These are phyloP conservation scores for Aspergillus latus DNA, from an alignment of 2,329 filamentous ascomycete genomes.

Conservation along the genomic window DNA sequence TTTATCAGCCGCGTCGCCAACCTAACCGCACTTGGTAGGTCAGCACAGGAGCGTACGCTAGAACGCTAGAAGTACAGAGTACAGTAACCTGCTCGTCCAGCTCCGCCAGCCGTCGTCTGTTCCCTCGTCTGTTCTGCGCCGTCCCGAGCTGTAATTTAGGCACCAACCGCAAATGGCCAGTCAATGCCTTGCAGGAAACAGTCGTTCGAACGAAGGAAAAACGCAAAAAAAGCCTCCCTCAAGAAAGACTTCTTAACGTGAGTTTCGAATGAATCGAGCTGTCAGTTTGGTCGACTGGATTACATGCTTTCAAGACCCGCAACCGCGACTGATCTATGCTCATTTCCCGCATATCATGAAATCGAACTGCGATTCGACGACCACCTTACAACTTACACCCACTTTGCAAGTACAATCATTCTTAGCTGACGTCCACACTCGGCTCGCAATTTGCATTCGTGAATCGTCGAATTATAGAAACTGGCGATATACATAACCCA, in stretches of 20 bases:
- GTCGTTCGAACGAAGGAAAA: neutral
- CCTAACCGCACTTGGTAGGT: conserved; percentile 16
- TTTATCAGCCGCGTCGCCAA: conserved; percentile 12
- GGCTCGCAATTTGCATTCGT: conserved; percentile 1
- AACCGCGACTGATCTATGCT: conserved; percentile 13
- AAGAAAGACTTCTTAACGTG: neutral
- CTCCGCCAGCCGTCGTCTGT: neutral
- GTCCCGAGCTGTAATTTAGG: conserved; percentile 7
- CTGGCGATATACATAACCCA: too few species aligned
- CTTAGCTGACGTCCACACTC: conserved; percentile 24
- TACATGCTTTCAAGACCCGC: neutral
- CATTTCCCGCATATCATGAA: conserved; percentile 17
- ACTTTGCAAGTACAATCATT: conserved; percentile 19
- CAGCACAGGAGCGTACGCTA: conserved; percentile 7
- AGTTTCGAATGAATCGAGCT: neutral
- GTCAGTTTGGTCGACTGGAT: neutral
- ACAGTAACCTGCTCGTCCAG: neutral
- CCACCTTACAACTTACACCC: conserved; percentile 12
- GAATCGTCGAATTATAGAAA: neutral
- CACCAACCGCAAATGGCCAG: conserved; percentile 1
- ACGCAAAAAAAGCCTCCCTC: neutral
- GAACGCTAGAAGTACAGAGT: neutral
- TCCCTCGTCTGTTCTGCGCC: neutral
- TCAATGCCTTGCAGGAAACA: conserved; percentile 1
- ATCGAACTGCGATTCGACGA: conserved; percentile 18